Evolutionary conservation across 306 rosid species (phyloP).

Genomic region (Oxytropis ochrocephala): DNA sequence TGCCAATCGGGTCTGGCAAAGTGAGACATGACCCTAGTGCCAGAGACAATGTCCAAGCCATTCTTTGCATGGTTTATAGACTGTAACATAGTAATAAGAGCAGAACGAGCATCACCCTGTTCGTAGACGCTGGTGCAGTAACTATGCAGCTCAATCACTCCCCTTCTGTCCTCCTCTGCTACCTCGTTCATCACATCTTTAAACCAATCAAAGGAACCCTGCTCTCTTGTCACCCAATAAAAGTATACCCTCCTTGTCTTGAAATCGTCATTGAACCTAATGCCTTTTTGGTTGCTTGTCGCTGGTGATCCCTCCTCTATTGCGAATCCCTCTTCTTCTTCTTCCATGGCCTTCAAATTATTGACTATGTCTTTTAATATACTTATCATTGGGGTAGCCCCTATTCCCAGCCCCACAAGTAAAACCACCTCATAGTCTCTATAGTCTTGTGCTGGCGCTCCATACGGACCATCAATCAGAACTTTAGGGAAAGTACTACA

Average conservation of each 20-base stretch:
- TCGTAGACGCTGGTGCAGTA: constrained; percentile 72
- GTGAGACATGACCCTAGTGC: constrained; percentile 63
- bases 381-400: constrained; percentile 75
- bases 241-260: constrained; percentile 52
- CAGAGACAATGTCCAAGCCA: constrained; percentile 64
- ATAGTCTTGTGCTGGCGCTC: constrained; percentile 75
- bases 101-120: constrained; percentile 72
- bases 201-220: constrained; percentile 68
- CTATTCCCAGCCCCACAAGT: constrained; percentile 69
- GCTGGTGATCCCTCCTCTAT: constrained; percentile 33
- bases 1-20: constrained; percentile 74
- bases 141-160: constrained; percentile 58
- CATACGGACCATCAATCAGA: constrained; percentile 64
- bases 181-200: constrained; percentile 59
- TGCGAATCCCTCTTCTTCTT: constrained; percentile 20
- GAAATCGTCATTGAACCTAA: constrained; percentile 26
- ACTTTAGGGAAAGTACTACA: constrained; percentile 43
- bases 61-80: constrained; percentile 48
- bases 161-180: constrained; percentile 47
- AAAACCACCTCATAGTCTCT: constrained; percentile 55
- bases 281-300: neutral
- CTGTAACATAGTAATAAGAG: constrained; percentile 66
- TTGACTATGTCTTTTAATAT: constrained; percentile 59
- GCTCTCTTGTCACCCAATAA: constrained; percentile 72
- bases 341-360: constrained; percentile 44